Percentiles rank a stretch among this genome's conserved stretches.
Conservation (phyloP, 345 rosid genomes). For the Gossypium longicalyx region DNA sequence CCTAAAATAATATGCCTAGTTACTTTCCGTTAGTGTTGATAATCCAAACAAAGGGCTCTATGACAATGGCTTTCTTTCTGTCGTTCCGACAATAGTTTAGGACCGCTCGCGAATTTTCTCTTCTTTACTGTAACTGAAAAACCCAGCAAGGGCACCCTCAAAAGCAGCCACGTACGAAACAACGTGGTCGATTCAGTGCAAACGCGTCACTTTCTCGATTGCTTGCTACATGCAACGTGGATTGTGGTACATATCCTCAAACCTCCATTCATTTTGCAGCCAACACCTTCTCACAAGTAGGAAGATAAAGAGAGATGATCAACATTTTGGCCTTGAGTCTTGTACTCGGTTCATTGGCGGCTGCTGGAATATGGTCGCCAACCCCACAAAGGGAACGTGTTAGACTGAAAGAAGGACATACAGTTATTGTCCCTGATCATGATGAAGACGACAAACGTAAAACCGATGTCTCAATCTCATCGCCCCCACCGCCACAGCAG, state of each 20-base stretch:
- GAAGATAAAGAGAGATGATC: slow-evolving; percentile 32
- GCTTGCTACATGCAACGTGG: slow-evolving; percentile 3
- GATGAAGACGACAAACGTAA: slow-evolving; percentile 50
- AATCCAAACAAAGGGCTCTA: too few relatives aligned
- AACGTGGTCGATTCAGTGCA: not conserved
- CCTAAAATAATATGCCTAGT: too few relatives aligned
- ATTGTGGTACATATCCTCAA: not conserved
- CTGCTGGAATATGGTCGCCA: slow-evolving; percentile 45
- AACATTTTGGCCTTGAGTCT: slow-evolving; percentile 55
- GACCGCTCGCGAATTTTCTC: not conserved
- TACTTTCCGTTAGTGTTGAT: too few relatives aligned
- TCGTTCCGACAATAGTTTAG: not conserved
- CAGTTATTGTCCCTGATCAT: slow-evolving; percentile 55
- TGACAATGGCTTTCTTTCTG: not conserved
- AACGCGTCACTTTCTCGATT: not conserved
- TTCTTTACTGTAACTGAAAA: not conserved
- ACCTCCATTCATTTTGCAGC: not conserved
- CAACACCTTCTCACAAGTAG: not conserved
- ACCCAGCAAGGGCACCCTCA: not conserved
- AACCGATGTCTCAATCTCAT: slow-evolving; percentile 56
- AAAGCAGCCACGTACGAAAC: not conserved
- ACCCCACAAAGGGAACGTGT: slow-evolving; percentile 35
- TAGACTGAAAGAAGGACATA: slow-evolving; percentile 58
- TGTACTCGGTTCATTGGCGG: slow-evolving; percentile 41
- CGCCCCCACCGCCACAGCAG: slow-evolving; percentile 21